These are phyloP conservation scores for Termitomyces sp. DNA, from an alignment of 768 basidiomycete species.

Conservation along the genomic window DNA sequence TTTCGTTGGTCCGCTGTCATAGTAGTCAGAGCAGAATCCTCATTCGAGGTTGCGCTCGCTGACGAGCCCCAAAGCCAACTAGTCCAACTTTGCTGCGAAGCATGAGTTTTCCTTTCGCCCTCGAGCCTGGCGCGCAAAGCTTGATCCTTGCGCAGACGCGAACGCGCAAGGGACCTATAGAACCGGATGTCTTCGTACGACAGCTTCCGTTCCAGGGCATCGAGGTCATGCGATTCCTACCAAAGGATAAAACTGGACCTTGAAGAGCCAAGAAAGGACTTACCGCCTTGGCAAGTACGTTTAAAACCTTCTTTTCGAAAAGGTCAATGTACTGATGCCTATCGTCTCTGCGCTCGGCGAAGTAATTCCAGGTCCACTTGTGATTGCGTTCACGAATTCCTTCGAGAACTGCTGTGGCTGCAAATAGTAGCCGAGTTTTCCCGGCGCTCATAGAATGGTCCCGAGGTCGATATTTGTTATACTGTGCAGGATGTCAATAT, in stretches of 20 bases:
- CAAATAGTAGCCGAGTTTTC: constrained; percentile 71
- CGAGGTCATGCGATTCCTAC: constrained; percentile 51
- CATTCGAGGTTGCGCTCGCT: constrained; percentile 27
- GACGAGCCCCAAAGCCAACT: constrained; percentile 84
- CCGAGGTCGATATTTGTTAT: constrained; percentile 74
- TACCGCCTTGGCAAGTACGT: constrained; percentile 51
- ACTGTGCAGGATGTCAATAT: constrained; percentile 40
- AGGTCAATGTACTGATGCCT: constrained; percentile 79
- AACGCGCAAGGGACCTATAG: constrained; percentile 92
- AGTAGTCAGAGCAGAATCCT: constrained; percentile 53
- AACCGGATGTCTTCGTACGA: constrained; percentile 95
- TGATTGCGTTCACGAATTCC: constrained; percentile 79
- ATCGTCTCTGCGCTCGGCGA: constrained; percentile 84
- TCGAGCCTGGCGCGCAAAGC: constrained; percentile 67
- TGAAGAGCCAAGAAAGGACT: constrained; percentile 17
- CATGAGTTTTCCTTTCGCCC: constrained; percentile 52
- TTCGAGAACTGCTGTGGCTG: constrained; percentile 70
- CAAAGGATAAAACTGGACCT: constrained; percentile 1
- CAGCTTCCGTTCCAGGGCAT: constrained; percentile 73
- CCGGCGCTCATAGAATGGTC: constrained; percentile 58
- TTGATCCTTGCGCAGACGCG: constrained; percentile 80
- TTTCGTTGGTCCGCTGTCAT: constrained; percentile 90
- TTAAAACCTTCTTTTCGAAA: constrained; percentile 71
- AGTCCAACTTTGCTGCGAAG: constrained; percentile 51
- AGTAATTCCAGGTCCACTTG: constrained; percentile 91